Conservation (phyloP, 805 yeast genomes). For the Saccharomycopsis amapae region DNA sequence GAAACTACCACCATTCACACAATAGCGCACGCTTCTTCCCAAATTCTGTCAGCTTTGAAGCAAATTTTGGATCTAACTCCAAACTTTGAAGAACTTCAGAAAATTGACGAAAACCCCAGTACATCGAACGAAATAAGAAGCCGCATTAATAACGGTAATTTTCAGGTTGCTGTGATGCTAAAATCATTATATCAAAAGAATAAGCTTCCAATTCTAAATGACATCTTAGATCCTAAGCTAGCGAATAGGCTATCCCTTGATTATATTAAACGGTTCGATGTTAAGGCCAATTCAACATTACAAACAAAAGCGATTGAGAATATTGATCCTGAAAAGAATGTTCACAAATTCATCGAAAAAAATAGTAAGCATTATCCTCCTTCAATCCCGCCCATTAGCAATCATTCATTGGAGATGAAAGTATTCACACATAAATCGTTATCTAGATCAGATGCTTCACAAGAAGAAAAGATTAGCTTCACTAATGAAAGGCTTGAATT, state of each 20-base stretch:
- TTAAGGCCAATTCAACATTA: no score
- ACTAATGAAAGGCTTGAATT: conserved; percentile 89
- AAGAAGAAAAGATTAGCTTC: conserved; percentile 51
- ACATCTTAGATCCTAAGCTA: neutral
- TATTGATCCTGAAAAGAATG: neutral
- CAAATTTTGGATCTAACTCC: no score
- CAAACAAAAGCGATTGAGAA: no score
- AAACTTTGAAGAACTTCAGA: no score
- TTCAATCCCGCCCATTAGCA: conserved; percentile 56
- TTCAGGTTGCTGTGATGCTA: neutral
- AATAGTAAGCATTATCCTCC: conserved; percentile 46
- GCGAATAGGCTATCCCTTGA: neutral
- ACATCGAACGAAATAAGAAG: no score
- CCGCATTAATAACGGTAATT: neutral
- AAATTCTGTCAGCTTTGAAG: no score
- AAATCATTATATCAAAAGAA: neutral
- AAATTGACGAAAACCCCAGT: no score
- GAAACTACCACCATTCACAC: no score
- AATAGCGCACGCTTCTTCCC: no score
- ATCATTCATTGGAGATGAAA: conserved; percentile 51
- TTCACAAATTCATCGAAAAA: neutral
- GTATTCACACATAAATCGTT: conserved; percentile 77
- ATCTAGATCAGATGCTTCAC: conserved; percentile 34
- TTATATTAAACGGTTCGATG: no score
- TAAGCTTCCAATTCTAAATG: neutral